A percentile compares a stretch with the other conserved stretches of the same genome.
phyloP scores from a whole-genome alignment of 257 asterid species.

The Catharanthus roseus region DNA sequence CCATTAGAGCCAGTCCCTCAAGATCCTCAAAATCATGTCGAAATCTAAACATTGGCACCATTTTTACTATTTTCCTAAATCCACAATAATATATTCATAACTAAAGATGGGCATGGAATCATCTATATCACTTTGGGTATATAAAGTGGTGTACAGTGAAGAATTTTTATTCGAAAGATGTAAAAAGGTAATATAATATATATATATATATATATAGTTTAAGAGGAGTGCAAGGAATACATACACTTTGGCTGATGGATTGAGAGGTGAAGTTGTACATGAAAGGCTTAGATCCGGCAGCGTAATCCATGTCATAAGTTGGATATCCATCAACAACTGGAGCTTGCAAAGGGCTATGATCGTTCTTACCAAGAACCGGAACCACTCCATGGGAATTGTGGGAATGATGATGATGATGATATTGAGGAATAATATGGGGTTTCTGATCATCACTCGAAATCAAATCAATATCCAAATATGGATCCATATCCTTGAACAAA shows the following conservation, averaged over 20 bases:
- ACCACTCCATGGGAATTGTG: constrained; percentile 62
- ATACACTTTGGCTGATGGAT: constrained; percentile 81
- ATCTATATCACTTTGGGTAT: too few species aligned
- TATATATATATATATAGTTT: too few species aligned
- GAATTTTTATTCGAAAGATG: too few species aligned
- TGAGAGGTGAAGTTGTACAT: constrained; percentile 78
- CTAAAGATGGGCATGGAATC: too few species aligned
- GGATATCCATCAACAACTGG: constrained; percentile 77
- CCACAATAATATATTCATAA: too few species aligned
- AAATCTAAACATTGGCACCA: too few species aligned
- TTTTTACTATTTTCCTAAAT: too few species aligned
- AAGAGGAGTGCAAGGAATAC: too few species aligned
- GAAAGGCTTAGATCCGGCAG: constrained; percentile 49
- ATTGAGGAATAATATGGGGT: constrained; percentile 12
- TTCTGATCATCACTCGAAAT: constrained; percentile 45
- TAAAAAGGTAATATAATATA: too few species aligned
- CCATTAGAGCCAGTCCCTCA: too few species aligned
- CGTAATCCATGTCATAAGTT: constrained; percentile 47
- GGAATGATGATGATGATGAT: constrained; percentile 26
- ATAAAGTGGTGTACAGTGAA: too few species aligned
- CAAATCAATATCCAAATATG: constrained; percentile 55
- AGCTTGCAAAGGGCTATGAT: constrained; percentile 41
- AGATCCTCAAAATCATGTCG: too few species aligned
- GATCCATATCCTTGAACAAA: constrained; percentile 47
- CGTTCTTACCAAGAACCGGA: constrained; percentile 53